These are phyloP conservation scores for Alternaria sp. DNA, from an alignment of 2,329 filamentous ascomycete species.

Conservation along the genomic window DNA sequence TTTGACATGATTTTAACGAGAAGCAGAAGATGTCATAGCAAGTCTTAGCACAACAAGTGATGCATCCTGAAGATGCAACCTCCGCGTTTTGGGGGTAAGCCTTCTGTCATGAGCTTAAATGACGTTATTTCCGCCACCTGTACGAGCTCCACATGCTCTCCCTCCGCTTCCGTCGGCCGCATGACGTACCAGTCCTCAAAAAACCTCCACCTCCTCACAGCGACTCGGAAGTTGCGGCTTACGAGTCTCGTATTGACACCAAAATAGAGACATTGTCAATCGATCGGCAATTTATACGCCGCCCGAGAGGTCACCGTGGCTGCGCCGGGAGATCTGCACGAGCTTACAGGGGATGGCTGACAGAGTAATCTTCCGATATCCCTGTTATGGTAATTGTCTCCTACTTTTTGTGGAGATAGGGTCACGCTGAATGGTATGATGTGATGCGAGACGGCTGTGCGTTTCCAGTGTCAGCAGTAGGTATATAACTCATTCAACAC, in stretches of 20 bases:
- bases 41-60: background rate
- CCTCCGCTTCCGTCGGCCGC: background rate
- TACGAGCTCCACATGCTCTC: background rate
- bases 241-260: background rate
- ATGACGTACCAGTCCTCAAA: background rate
- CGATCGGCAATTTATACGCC: background rate
- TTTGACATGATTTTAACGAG: background rate
- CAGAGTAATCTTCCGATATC: background rate
- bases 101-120: background rate
- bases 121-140: constrained; percentile 1
- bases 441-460: background rate
- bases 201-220: background rate
- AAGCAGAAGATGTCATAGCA: background rate
- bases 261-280: background rate
- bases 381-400: background rate
- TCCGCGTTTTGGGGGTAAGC: background rate
- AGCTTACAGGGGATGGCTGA: background rate
- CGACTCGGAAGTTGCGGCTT: background rate
- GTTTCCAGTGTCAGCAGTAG: background rate
- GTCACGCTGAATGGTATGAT: background rate
- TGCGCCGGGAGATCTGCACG: constrained; percentile 13
- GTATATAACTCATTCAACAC: background rate
- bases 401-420: background rate
- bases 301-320: constrained; percentile 8
- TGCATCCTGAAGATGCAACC: background rate